Conservation (phyloP, 176 grass and related monocot genomes). For the Secale cereale region DNA sequence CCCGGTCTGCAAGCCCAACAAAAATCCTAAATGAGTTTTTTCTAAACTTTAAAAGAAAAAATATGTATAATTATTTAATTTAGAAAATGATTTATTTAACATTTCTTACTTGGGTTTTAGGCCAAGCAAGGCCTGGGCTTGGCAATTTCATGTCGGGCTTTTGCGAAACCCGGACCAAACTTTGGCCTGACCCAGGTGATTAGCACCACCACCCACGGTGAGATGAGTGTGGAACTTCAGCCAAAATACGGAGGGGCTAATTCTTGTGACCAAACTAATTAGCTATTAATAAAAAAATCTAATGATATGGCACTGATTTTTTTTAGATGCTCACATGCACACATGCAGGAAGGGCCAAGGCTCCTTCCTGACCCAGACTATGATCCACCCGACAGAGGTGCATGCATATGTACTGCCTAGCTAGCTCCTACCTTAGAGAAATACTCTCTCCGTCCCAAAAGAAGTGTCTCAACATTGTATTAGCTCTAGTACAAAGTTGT, state of each 20-base stretch:
- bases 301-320: too few relatives aligned
- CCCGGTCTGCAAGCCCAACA: not conserved
- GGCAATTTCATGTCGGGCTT: not conserved
- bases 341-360: not conserved
- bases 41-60: too few relatives aligned
- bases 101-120: not conserved
- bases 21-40: not conserved
- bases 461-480: too few relatives aligned
- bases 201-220: not conserved
- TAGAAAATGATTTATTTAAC: not conserved
- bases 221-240: not conserved
- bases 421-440: not conserved
- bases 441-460: too few relatives aligned
- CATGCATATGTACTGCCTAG: not conserved
- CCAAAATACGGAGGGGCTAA: not conserved
- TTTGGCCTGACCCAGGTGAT: not conserved
- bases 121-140: too few relatives aligned
- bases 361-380: not conserved
- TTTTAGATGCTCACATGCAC: too few relatives aligned
- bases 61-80: not conserved
- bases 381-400: not conserved
- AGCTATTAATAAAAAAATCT: too few relatives aligned
- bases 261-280: too few relatives aligned
- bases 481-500: too few relatives aligned
- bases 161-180: not conserved